phyloP scores from a whole-genome alignment of 192 early-diverging fungal species.

The Backusella liffmaniae region DNA sequence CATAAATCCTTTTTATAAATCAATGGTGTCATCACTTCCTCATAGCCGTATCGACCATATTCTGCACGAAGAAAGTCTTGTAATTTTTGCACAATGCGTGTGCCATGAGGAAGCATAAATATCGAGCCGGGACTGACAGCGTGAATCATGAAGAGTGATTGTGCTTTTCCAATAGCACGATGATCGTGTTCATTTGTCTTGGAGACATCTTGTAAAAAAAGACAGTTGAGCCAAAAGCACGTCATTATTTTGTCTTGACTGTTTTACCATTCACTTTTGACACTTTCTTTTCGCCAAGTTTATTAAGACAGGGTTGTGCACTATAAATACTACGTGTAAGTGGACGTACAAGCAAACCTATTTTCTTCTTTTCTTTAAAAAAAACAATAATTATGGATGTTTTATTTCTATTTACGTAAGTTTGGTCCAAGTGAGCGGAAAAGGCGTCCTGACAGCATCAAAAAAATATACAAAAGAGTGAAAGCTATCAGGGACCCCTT shows the following conservation, averaged over 20 bases:
- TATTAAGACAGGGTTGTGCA: neutral
- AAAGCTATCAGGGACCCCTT: neutral
- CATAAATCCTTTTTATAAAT: constrained; percentile 92
- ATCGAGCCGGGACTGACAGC: constrained; percentile 67
- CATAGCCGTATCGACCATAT: constrained; percentile 74
- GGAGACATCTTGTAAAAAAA: constrained; percentile 18
- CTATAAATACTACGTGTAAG: constrained; percentile 7
- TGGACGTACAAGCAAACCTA: neutral
- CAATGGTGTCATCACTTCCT: constrained; percentile 90
- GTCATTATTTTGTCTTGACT: neutral
- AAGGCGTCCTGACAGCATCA: neutral
- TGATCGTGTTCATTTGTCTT: constrained; percentile 53
- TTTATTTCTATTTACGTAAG: neutral
- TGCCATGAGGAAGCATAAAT: constrained; percentile 75
- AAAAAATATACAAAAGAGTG: neutral
- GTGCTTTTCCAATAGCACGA: constrained; percentile 64
- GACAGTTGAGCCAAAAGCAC: neutral
- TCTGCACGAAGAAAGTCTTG: constrained; percentile 72
- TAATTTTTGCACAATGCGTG: constrained; percentile 79
- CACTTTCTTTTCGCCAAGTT: neutral
- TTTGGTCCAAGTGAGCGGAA: neutral
- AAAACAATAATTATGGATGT: neutral
- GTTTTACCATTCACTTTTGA: neutral
- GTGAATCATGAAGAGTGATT: constrained; percentile 72
- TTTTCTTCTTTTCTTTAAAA: neutral